Conservation (phyloP, 495 filamentous ascomycete species). For the Podospora australis region DNA sequence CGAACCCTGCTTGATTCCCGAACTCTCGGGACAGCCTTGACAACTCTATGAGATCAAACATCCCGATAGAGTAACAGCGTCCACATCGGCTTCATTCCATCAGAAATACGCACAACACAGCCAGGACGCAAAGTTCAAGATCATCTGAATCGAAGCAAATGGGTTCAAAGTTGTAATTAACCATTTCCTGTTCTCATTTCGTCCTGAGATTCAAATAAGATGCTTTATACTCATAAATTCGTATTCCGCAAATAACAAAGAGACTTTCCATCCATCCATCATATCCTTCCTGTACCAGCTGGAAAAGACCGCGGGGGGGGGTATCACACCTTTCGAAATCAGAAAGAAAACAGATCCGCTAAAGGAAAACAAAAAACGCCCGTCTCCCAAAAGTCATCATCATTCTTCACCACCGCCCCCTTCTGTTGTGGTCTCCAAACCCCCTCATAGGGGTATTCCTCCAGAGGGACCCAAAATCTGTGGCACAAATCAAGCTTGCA, state of each 20-base stretch:
- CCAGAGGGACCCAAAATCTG: not conserved
- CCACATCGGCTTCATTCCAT: too few species aligned
- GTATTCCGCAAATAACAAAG: not conserved
- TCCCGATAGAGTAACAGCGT: too few species aligned
- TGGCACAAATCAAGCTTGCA: not conserved
- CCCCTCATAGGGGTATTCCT: too few species aligned
- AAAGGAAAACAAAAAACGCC: not conserved
- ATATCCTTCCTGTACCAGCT: not conserved
- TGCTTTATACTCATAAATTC: not conserved
- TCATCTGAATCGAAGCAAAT: too few species aligned
- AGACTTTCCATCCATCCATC: not conserved
- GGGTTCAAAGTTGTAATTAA: too few species aligned
- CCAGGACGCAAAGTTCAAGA: too few species aligned
- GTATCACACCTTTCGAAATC: not conserved
- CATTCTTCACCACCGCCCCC: not conserved
- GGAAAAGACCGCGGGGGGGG: not conserved
- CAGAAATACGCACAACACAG: too few species aligned
- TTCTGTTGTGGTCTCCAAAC: not conserved
- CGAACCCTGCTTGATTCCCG: too few species aligned
- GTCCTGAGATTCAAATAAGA: not conserved
- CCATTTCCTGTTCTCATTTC: too few species aligned
- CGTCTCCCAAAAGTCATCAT: not conserved
- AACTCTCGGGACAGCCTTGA: too few species aligned
- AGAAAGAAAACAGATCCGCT: slow-evolving; percentile 1
- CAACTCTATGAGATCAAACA: too few species aligned